Base-by-base conservation (phyloP, 73 alveolate genomes). In the Blepharisma stoltei region DNA sequence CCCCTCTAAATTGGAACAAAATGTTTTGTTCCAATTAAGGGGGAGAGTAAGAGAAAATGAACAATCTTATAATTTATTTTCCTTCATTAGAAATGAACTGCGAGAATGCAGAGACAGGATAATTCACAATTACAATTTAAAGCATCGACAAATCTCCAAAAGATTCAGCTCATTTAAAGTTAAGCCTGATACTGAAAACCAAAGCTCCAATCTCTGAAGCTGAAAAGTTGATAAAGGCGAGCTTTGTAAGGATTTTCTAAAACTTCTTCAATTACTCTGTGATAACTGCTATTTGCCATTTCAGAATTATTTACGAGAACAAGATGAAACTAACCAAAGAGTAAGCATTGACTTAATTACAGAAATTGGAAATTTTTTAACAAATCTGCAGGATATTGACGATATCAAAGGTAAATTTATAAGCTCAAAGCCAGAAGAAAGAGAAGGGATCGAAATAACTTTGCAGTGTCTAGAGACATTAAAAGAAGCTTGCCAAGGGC, bases 401-500 rank as follows among this genome's bases (percentile, higher is more conserved):
- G 85, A 25, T 67, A 84, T 65, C 82, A 86, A 73, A 84, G 85
- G 41, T 3, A 32, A 32, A 32, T 32, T 32, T 32, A 32, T 32
- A 32, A 32, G 41, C 41, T 32, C 46, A 20, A 60, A 76, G 45
- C 76, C 20, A 89, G 87, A 50, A 71, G 46, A 6, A 81, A 52
- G 65, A 71, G 60, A 54, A 86, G 85, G 37, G 55, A 84, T 65
- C 82, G 82, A 73, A 84, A 84, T 53, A 86, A 89, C 77, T 83
- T 79, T 83, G 87, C 90, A 77, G 82, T 88, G 66, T 82, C 76
- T 92, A 55, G 95, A 90, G 66, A 82, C 93, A 54, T 76, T 92
- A 65, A 92, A 91, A 55, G 96, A 89, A 78, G 75, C 89, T 78
- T 71, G 91, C 54, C 93, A 92, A 87, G 98, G 98, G 0, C 98